phyloP scores from a whole-genome alignment of 2,329 filamentous ascomycete genomes.

The Fusarium nodosum region DNA sequence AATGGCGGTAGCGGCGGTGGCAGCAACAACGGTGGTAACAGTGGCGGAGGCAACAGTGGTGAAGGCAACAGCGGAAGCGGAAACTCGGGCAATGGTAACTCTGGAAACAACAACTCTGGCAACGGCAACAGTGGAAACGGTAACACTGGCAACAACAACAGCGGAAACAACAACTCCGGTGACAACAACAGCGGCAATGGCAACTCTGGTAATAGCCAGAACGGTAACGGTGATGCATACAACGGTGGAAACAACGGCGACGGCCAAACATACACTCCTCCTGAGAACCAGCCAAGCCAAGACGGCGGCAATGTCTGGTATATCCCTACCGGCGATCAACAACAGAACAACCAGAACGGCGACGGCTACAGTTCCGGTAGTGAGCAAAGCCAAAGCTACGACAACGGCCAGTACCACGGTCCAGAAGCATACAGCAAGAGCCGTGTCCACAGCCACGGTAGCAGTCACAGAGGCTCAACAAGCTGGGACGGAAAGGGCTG shows the following conservation, averaged over 20 bases:
- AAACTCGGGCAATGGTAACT: neutral
- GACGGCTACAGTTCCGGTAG: constrained; percentile 1
- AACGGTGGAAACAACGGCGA: neutral
- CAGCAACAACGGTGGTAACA: constrained; percentile 1
- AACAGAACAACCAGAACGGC: constrained; percentile 1
- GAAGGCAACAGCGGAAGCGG: constrained; percentile 5
- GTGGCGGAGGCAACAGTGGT: neutral
- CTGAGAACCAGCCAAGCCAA: constrained; percentile 6
- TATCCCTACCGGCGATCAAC: constrained; percentile 2
- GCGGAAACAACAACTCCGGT: constrained; percentile 4
- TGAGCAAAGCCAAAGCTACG: constrained; percentile 11
- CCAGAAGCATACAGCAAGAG: constrained; percentile 20
- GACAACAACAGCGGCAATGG: constrained; percentile 11
- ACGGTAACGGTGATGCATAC: constrained; percentile 11
- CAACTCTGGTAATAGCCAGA: constrained; percentile 17
- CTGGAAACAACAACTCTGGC: neutral
- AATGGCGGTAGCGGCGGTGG: neutral
- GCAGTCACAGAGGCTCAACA: constrained; percentile 17
- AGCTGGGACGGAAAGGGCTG: constrained; percentile 28
- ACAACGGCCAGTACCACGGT: constrained; percentile 29
- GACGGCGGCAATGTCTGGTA: constrained; percentile 2
- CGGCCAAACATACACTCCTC: neutral
- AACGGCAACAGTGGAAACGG: constrained; percentile 6
- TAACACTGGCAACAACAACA: constrained; percentile 20
- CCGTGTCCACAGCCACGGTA: neutral